A percentile compares a stretch with the other conserved stretches of the same genome.
Conservation (phyloP, 192 early-diverging fungal genomes). For the Borealophlyctis nickersoniae region DNA sequence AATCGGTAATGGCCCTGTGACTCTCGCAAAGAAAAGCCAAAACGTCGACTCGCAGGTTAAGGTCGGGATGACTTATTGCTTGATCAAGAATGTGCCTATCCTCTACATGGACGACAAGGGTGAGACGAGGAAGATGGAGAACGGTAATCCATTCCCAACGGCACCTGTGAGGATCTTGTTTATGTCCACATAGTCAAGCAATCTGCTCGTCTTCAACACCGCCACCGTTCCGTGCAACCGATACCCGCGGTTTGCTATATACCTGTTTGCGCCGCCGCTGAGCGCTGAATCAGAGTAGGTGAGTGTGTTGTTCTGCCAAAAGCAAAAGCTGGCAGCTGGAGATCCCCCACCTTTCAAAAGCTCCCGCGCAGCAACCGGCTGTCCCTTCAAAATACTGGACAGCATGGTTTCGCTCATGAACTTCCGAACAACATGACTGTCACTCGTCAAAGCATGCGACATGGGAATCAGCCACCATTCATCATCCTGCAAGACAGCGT, state of each 20-base stretch:
- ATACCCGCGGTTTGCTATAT: slow-evolving; percentile 34
- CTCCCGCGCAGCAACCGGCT: slow-evolving; percentile 45
- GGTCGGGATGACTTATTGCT: slow-evolving; percentile 71
- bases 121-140: background rate
- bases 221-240: slow-evolving; percentile 64
- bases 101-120: slow-evolving; percentile 1
- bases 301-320: background rate
- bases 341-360: slow-evolving; percentile 36
- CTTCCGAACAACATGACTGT: slow-evolving; percentile 51
- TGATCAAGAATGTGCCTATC: slow-evolving; percentile 39
- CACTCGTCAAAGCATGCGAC: slow-evolving; percentile 48
- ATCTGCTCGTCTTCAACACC: slow-evolving; percentile 51
- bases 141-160: slow-evolving; percentile 18
- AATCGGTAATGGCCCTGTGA: slow-evolving; percentile 58
- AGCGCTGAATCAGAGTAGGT: background rate
- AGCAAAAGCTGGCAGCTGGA: background rate
- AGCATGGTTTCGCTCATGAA: slow-evolving; percentile 56
- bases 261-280: slow-evolving; percentile 4
- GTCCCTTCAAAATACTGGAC: slow-evolving; percentile 49
- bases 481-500: background rate
- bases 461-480: slow-evolving; percentile 51
- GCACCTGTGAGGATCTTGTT: slow-evolving; percentile 18
- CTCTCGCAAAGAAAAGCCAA: slow-evolving; percentile 81
- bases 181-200: slow-evolving; percentile 54
- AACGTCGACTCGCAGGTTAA: slow-evolving; percentile 71